Conservation (phyloP, 1,284 basidiomycete species). For the Exobasidium cylindrosporum region DNA sequence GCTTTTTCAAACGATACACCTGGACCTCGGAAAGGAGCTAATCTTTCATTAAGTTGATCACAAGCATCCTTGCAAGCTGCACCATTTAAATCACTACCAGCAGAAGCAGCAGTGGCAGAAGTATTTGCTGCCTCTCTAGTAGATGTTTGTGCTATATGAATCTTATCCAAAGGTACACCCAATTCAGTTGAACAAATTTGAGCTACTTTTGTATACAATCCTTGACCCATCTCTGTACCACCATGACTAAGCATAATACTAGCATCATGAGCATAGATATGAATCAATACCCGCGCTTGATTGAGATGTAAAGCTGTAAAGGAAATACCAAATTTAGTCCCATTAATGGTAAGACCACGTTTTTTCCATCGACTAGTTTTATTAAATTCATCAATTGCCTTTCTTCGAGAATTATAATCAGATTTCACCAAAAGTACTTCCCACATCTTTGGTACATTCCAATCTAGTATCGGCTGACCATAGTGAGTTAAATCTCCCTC, state of each 20-base stretch:
- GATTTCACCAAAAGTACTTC: conserved; percentile 38
- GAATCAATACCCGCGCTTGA: conserved; percentile 55
- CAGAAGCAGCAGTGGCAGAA: conserved; percentile 50
- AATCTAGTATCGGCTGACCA: conserved; percentile 53
- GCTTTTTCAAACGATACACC: conserved; percentile 22
- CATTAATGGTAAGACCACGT: conserved; percentile 52
- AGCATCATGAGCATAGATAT: conserved; percentile 54
- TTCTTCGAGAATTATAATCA: conserved; percentile 42
- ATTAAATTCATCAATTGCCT: conserved; percentile 54
- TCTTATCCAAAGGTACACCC: conserved; percentile 44
- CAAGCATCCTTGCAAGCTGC: conserved; percentile 55
- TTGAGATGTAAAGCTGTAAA: conserved; percentile 54
- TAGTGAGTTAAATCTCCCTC: conserved; percentile 56
- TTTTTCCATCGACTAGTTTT: conserved; percentile 50
- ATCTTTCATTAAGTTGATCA: conserved; percentile 51
- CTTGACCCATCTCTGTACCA: conserved; percentile 53
- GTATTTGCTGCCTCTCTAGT: conserved; percentile 54
- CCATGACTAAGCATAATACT: conserved; percentile 45
- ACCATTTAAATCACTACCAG: conserved; percentile 39
- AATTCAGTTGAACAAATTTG: conserved; percentile 46
- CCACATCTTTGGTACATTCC: conserved; percentile 54
- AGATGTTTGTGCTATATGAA: conserved; percentile 47
- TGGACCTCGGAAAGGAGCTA: conserved; percentile 31
- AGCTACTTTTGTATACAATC: conserved; percentile 52
- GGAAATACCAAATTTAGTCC: conserved; percentile 56